These are phyloP conservation scores for Glomus cerebriforme DNA, from an alignment of 192 early-diverging fungal genomes.

Conservation along the genomic window DNA sequence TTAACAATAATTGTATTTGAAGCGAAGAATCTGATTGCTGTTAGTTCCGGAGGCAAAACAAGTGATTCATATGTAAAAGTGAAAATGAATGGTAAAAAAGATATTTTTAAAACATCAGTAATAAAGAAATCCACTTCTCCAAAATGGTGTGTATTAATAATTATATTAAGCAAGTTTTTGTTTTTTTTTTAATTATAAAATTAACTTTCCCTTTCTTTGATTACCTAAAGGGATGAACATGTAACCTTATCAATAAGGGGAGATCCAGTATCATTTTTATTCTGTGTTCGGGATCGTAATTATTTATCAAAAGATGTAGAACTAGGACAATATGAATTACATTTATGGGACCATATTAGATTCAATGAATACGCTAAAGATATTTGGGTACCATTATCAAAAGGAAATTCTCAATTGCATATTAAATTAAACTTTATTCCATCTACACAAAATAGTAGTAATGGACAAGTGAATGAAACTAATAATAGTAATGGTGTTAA, in stretches of 20 bases:
- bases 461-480: not conserved
- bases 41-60: slow-evolving; percentile 49
- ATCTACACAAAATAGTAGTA: not conserved
- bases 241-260: slow-evolving; percentile 21
- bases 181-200: not conserved
- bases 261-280: slow-evolving; percentile 47
- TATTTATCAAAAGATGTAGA: slow-evolving; percentile 60
- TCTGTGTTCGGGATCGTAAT: slow-evolving; percentile 75
- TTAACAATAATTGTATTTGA: slow-evolving; percentile 47
- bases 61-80: slow-evolving; percentile 75
- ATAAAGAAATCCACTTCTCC: slow-evolving; percentile 74
- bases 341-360: slow-evolving; percentile 52
- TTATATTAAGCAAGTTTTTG: not conserved
- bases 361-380: slow-evolving; percentile 31
- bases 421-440: slow-evolving; percentile 5
- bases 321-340: slow-evolving; percentile 61
- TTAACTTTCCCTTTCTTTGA: not conserved
- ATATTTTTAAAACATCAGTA: slow-evolving; percentile 64
- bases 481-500: too few relatives aligned
- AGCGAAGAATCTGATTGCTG: slow-evolving; percentile 49
- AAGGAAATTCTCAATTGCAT: not conserved
- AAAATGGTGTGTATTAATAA: slow-evolving; percentile 57
- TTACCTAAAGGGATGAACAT: not conserved
- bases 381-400: slow-evolving; percentile 35
- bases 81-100: slow-evolving; percentile 55